Base-by-base conservation (phyloP, 371 early-diverging fungal genomes). In the Mucor irregularis region DNA sequence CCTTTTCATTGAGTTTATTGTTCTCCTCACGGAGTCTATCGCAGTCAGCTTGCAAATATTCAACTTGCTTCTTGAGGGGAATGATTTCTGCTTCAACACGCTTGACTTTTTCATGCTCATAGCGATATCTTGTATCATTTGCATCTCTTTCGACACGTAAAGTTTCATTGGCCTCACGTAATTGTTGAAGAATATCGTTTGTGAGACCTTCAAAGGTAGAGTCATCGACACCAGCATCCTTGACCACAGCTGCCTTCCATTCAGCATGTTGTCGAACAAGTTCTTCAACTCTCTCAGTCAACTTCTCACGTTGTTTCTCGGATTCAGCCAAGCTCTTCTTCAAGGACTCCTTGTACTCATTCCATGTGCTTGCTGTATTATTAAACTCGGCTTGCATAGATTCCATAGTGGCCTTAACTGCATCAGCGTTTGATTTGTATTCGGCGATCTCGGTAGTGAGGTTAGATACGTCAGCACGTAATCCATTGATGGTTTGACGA, bases 61-160 rank as follows among this genome's bases (percentile, higher is more conserved):
- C 19, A 1, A 55, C 22, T 31, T 44, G 50, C 7, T 48, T 16
- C 22, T 30, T 34, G 17, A 49, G 9, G 21, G 21, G 11, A 1
- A 37, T 24, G 0, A 42, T 2, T 16, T 61, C 61, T 14, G 29
- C 26, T 49, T 55, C 50, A 13, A 25, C 21, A 33, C 48, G 45
- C 19, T 17, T 37, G 5, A 43, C 19, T n/a, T 55, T 44, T 14
- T 24, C 33, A 5, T 35, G 35, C 22, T 54, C 61, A 38, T 37
- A 26, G 22, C 35, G 48, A 11, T 50, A 50, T 3, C 54, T 53
- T 1, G 16, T 37, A 30, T 54, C 49, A 9, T 14, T 29, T 22
- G 50, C 45, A 37, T 61, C 56, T 28, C 44, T 54, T 38, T 61
- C 61, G 6, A 42, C 37, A 29, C 42, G 40, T 19, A 61, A 46